Base-by-base conservation (phyloP, 176 grass and related monocot species). In the Musa beccarii region DNA sequence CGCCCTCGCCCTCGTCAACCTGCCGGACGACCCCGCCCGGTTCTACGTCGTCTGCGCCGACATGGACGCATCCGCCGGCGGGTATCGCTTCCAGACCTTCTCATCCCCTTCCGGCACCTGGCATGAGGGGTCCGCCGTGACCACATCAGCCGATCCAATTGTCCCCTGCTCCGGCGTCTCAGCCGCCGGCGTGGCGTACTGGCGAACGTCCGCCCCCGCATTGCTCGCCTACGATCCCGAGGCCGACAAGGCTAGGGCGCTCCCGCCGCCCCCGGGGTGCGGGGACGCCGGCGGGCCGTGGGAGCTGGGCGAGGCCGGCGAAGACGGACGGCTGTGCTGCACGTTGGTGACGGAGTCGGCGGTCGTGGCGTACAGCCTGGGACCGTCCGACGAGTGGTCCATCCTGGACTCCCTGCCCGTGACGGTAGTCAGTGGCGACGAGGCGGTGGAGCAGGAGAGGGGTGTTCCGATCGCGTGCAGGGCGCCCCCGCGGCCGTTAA, bases 161-260 rank as follows among this genome's bases (percentile, higher is more conserved):
- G 57, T 80, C 49, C 79, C 79, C 13, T 43, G 57, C 54, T 80
- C 79, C 69, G 79, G 69, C 57, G 69, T 80, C 49, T 72, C 79
- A 13, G 79, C 21, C 15, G 79, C 55, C 21, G 69, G 79, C n/a
- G 69, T 59, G 9, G 79, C 79, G 2, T 80, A 64, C 49, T 80
- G 79, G 79, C 49, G 68, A 49, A 80, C 69, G 15, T 51, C 69
- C 43, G 14, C 3, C 11, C 56, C 9, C 68, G 69, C 43, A 28
- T 49, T 80, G 2, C 55, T 80, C 22, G 49, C 79, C 13, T 80
- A 72, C 69, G 79, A 80, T 26, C 79, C 79, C 49, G 69, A 14
- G n/a, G n/a, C 69, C 56, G 69, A 69, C 14, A 9, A 50, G 12
- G 21, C 69, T 2, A 51, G 69, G 21, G 13, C 64, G 10, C 0